Conservation (phyloP, 208 protist genomes). For the Leishmania mexicana region DNA sequence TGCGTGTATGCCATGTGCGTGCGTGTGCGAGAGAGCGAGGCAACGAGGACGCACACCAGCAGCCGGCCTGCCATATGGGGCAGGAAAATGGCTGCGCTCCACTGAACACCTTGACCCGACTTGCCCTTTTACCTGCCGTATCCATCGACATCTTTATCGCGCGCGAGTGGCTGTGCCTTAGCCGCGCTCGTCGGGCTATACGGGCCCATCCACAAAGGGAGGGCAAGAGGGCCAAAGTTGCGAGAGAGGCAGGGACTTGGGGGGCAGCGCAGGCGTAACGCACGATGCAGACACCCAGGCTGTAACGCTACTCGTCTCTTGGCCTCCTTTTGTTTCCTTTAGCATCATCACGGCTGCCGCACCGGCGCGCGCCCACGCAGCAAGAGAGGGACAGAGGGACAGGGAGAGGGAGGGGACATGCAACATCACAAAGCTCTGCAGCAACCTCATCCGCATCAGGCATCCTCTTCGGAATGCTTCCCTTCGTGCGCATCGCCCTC, state of each 20-base stretch:
- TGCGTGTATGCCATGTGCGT: not conserved
- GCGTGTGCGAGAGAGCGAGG: not conserved
- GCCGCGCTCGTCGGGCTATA: not conserved
- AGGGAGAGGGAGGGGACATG: not conserved
- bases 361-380: not conserved
- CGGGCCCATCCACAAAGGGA: not conserved
- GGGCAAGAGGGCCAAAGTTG: not conserved
- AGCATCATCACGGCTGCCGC: slow-evolving; percentile 1
- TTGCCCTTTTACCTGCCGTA: not conserved
- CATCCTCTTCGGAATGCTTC: not conserved
- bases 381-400: not conserved
- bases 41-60: not conserved
- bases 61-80: not conserved
- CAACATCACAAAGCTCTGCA: not conserved
- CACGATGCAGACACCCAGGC: not conserved
- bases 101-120: not conserved
- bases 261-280: not conserved
- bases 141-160: not conserved
- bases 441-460: not conserved
- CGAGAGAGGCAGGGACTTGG: not conserved
- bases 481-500: not conserved
- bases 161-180: not conserved
- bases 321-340: too few relatives aligned
- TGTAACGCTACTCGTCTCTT: not conserved
- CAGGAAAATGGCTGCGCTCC: not conserved